Evolutionary conservation across 2,329 filamentous ascomycete genomes (phyloP).

Genomic region (Colletotrichum abscissum): DNA sequence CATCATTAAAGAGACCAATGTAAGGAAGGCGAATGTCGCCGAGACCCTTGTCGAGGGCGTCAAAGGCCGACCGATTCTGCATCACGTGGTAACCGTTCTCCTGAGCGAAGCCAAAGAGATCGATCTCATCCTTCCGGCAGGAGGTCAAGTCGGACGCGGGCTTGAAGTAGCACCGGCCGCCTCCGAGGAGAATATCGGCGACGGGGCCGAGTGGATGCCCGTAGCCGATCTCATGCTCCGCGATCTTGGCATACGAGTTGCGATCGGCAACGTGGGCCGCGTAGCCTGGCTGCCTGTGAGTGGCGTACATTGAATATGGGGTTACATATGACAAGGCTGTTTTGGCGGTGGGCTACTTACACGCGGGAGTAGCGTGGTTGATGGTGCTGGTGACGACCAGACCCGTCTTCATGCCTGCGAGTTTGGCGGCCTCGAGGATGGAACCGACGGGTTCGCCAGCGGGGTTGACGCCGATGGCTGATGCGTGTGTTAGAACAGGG

Average conservation of each 20-base stretch:
- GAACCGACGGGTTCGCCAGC: conserved; percentile 48
- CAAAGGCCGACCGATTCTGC: conserved; percentile 48
- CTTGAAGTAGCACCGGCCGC: conserved; percentile 54
- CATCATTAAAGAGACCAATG: conserved; percentile 52
- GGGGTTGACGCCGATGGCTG: conserved; percentile 47
- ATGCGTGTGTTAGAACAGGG: not conserved
- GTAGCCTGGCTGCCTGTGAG: conserved; percentile 38
- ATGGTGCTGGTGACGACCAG: conserved; percentile 55
- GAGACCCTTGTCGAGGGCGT: conserved; percentile 42
- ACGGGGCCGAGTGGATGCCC: conserved; percentile 50
- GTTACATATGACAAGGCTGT: not conserved
- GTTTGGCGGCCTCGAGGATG: conserved; percentile 52
- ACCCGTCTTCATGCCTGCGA: conserved; percentile 51
- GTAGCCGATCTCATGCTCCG: conserved; percentile 51
- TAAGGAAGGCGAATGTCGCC: conserved; percentile 47
- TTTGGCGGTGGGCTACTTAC: conserved; percentile 22
- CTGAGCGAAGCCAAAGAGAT: conserved; percentile 48
- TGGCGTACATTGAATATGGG: not conserved
- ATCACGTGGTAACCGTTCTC: conserved; percentile 49
- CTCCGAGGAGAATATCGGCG: conserved; percentile 53
- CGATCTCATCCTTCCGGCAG: conserved; percentile 49
- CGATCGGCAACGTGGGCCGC: conserved; percentile 47
- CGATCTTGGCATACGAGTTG: conserved; percentile 49
- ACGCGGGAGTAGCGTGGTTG: conserved; percentile 48
- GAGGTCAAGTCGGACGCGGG: conserved; percentile 48